A percentile compares a stretch with the other conserved stretches of the same genome.
Conservation (phyloP, 768 basidiomycete genomes). For the Postia placenta region DNA sequence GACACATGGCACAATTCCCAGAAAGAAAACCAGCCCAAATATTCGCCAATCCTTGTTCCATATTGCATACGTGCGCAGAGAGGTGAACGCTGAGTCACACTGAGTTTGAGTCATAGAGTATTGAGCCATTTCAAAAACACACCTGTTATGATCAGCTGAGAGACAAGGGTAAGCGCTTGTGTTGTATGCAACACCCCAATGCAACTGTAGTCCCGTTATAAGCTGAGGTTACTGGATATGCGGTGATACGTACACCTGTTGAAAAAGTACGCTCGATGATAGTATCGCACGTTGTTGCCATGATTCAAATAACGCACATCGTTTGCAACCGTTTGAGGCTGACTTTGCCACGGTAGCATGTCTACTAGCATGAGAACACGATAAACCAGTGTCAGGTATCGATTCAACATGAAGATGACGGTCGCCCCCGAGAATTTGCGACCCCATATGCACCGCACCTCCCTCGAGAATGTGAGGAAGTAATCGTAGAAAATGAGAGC, state of each 20-base stretch:
- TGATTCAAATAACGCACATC: not conserved
- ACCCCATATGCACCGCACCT: constrained; percentile 5
- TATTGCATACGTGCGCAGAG: constrained; percentile 4
- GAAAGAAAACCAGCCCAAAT: not conserved
- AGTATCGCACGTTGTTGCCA: too few species aligned
- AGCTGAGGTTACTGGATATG: not conserved
- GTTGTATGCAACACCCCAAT: not conserved
- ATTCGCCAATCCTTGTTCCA: constrained; percentile 1
- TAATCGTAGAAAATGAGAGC: constrained; percentile 10
- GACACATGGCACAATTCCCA: constrained; percentile 1
- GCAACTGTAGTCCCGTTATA: not conserved
- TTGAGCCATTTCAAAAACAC: not conserved
- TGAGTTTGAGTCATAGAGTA: not conserved
- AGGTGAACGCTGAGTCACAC: constrained; percentile 1
- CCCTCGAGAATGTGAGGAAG: constrained; percentile 4
- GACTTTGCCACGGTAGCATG: constrained; percentile 3
- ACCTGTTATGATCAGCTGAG: not conserved
- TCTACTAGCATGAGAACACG: constrained; percentile 1
- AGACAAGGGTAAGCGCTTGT: not conserved
- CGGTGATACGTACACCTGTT: constrained; percentile 1
- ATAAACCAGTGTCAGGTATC: constrained; percentile 3
- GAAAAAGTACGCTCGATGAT: too few species aligned
- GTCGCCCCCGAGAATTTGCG: constrained; percentile 2
- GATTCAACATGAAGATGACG: constrained; percentile 4
- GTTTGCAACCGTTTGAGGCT: not conserved